Evolutionary conservation across 2,329 filamentous ascomycete species (phyloP).

Genomic region (Fusarium luffae): DNA sequence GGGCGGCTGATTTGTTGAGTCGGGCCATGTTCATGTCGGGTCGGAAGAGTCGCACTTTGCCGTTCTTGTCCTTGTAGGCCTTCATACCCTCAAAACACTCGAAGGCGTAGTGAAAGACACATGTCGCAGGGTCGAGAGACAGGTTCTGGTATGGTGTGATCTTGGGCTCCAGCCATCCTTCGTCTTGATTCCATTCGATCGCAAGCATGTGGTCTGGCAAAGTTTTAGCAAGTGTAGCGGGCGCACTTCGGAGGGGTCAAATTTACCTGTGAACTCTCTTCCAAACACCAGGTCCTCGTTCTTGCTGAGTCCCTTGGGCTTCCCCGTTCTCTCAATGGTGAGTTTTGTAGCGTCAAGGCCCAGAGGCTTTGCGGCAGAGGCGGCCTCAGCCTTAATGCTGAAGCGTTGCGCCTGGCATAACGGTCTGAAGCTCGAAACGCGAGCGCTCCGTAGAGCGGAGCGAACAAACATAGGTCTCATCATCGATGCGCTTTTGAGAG

Average conservation of each 20-base stretch:
- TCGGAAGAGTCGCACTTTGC: conserved; percentile 86
- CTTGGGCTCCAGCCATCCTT: conserved; percentile 84
- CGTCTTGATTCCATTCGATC: conserved; percentile 87
- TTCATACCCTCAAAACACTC: conserved; percentile 99
- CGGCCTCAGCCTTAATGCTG: conserved; percentile 64
- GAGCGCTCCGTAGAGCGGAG: conserved; percentile 51
- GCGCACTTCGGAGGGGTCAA: not conserved
- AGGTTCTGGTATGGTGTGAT: conserved; percentile 98
- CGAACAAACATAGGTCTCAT: conserved; percentile 50
- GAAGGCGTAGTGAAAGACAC: conserved; percentile 98
- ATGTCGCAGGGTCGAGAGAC: conserved; percentile 93
- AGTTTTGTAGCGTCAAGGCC: conserved; percentile 84
- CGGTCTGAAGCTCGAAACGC: conserved; percentile 53
- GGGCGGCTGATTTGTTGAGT: conserved; percentile 88
- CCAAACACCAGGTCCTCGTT: conserved; percentile 91
- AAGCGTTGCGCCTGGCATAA: conserved; percentile 54
- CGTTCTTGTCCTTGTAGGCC: conserved; percentile 89
- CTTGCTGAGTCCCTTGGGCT: conserved; percentile 78
- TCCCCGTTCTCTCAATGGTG: conserved; percentile 76
- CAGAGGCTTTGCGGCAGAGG: conserved; percentile 65
- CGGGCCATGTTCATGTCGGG: conserved; percentile 97
- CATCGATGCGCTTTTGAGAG: conserved; percentile 17
- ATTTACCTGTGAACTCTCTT: conserved; percentile 83
- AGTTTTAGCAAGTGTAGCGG: conserved; percentile 25
- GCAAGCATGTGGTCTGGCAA: conserved; percentile 92